Evolutionary conservation across 108 stramenopile genomes (phyloP).

Genomic region (Licmophora abbreviata): DNA sequence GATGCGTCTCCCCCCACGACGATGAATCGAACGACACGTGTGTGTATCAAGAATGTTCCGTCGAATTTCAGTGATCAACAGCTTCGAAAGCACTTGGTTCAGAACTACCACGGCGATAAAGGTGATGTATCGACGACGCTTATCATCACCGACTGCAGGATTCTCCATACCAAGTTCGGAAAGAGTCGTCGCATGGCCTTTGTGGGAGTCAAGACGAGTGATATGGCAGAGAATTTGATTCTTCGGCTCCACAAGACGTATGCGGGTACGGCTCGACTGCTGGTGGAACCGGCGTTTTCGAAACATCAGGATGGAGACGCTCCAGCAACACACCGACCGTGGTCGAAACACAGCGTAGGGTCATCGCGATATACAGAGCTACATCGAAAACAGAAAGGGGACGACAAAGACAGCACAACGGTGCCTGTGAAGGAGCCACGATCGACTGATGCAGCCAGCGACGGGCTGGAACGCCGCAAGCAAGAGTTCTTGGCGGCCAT

Average conservation of each 20-base stretch:
- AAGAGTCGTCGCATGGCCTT: slow-evolving; percentile 71
- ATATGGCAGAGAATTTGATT: slow-evolving; percentile 45
- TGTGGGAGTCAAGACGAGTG: slow-evolving; percentile 59
- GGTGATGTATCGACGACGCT: slow-evolving; percentile 10
- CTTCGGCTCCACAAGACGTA: slow-evolving; percentile 51
- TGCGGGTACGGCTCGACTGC: slow-evolving; percentile 40
- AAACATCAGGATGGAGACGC: slow-evolving; percentile 27
- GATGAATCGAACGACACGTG: slow-evolving; percentile 35
- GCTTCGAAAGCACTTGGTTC: slow-evolving; percentile 36
- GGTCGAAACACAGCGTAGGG: slow-evolving; percentile 45
- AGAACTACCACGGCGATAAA: too few species aligned
- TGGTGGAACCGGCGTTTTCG: slow-evolving; percentile 59
- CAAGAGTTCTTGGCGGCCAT: slow-evolving; percentile 27
- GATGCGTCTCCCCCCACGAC: too few species aligned
- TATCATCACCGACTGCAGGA: slow-evolving; percentile 62
- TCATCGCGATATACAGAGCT: slow-evolving; percentile 22
- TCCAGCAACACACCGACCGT: slow-evolving; percentile 32
- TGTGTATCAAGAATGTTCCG: slow-evolving; percentile 82
- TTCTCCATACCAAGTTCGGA: slow-evolving; percentile 51
- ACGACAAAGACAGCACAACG: slow-evolving; percentile 6
- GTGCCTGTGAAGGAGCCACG: slow-evolving; percentile 6
- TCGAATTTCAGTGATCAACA: slow-evolving; percentile 51
- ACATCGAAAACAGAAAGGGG: slow-evolving; percentile 3
- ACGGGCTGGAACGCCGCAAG: slow-evolving; percentile 8
- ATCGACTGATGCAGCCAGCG: slow-evolving; percentile 12